These are phyloP conservation scores for Aspergillus nanangensis DNA, from an alignment of 495 filamentous ascomycete genomes.

Conservation along the genomic window DNA sequence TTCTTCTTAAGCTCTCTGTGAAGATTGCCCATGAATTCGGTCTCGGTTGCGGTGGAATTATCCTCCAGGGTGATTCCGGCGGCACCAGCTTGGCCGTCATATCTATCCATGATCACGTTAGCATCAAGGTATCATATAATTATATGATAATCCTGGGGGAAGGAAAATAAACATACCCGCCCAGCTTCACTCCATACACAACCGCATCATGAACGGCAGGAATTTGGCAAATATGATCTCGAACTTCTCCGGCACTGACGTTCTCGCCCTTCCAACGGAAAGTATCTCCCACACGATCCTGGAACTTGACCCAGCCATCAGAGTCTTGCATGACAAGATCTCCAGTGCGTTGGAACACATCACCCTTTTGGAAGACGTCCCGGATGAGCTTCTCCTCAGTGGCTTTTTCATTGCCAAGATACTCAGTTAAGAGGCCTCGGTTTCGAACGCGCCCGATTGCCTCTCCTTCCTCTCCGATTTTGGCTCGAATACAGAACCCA, in stretches of 20 bases:
- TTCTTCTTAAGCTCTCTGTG: conserved; percentile 39
- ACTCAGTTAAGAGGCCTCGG: conserved; percentile 67
- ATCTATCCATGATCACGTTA: conserved; percentile 20
- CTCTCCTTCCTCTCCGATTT: conserved; percentile 69
- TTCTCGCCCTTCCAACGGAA: conserved; percentile 97
- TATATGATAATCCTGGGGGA: not conserved
- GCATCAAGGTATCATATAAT: not conserved
- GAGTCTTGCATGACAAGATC: conserved; percentile 71
- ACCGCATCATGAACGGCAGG: conserved; percentile 44
- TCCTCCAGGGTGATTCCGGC: conserved; percentile 45
- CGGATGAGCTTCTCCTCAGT: conserved; percentile 74
- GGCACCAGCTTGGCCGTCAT: conserved; percentile 50
- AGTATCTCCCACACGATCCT: conserved; percentile 89
- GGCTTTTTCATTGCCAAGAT: conserved; percentile 69
- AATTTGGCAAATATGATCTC: conserved; percentile 45
- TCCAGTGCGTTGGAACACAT: conserved; percentile 81
- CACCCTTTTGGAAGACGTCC: conserved; percentile 74
- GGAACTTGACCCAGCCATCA: conserved; percentile 73
- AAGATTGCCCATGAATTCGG: conserved; percentile 30
- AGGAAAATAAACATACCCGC: conserved; percentile 23
- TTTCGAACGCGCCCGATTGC: conserved; percentile 66
- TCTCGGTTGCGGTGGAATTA: conserved; percentile 28
- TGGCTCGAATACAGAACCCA: conserved; percentile 61
- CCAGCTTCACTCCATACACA: conserved; percentile 46
- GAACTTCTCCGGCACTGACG: conserved; percentile 71